phyloP scores from a whole-genome alignment of 2,329 filamentous ascomycete genomes.

The Didymella segeticola region DNA sequence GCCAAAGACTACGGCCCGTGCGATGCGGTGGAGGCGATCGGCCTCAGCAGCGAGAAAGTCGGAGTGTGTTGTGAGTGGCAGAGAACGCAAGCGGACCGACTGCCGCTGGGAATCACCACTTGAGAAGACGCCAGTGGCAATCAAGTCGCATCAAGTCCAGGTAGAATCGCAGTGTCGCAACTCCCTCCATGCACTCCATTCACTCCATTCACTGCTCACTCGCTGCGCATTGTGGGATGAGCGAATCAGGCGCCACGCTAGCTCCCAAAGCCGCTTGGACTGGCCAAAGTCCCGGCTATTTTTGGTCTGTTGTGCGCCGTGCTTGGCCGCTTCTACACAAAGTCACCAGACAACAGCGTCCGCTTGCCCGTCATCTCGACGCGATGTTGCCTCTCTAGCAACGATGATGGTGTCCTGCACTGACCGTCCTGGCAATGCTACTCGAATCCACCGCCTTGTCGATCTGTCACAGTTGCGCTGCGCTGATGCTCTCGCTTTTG shows the following conservation, averaged over 20 bases:
- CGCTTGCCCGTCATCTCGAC: conserved; percentile 1
- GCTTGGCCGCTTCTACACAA: conserved; percentile 12
- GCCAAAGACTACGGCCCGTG: conserved; percentile 33
- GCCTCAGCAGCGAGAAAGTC: conserved; percentile 24
- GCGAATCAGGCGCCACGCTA: conserved; percentile 20
- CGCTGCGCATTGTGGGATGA: conserved; percentile 10
- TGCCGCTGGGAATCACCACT: conserved; percentile 5
- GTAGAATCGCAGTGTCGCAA: conserved; percentile 27
- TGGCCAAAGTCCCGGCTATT: conserved; percentile 26
- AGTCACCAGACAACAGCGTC: conserved; percentile 25
- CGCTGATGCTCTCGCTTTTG: conserved; percentile 5
- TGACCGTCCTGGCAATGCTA: conserved; percentile 8
- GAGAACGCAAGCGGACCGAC: neutral
- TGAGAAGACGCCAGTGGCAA: conserved; percentile 3
- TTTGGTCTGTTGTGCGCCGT: conserved; percentile 34
- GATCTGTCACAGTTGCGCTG: conserved; percentile 13
- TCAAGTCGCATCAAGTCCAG: conserved; percentile 13
- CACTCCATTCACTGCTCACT: conserved; percentile 16
- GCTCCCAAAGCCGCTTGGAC: conserved; percentile 33
- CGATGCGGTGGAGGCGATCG: conserved; percentile 31
- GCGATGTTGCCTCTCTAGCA: conserved; percentile 10
- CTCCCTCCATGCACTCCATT: conserved; percentile 33
- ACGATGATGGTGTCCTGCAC: conserved; percentile 11
- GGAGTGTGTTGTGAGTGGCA: neutral
- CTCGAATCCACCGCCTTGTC: conserved; percentile 12